Conservation (phyloP, 2,329 filamentous ascomycete species). For the Hypoxylon rubiginosum region DNA sequence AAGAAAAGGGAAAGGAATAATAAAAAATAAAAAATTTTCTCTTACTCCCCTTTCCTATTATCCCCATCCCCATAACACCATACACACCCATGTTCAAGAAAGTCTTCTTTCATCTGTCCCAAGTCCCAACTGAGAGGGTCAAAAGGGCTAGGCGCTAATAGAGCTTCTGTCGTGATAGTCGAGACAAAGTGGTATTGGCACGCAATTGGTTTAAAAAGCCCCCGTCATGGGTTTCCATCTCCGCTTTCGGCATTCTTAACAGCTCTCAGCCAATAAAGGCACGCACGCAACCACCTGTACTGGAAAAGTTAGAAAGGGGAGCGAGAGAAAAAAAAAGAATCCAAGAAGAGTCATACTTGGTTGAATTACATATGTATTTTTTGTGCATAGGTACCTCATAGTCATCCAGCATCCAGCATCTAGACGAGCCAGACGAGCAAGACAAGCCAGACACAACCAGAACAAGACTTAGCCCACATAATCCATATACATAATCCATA, state of each 20-base stretch:
- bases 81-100: slow-evolving; percentile 7
- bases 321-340: slow-evolving; percentile 14
- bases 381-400: slow-evolving; percentile 18
- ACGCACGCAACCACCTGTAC: slow-evolving; percentile 36
- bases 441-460: no score
- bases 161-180: slow-evolving; percentile 41
- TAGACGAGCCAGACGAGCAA: no score
- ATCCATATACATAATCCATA: no score
- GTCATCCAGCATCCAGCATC: no score
- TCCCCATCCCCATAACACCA: slow-evolving; percentile 1
- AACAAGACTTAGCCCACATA: neutral
- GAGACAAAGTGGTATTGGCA: slow-evolving; percentile 43
- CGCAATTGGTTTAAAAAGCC: slow-evolving; percentile 43
- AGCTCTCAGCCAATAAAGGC: slow-evolving; percentile 34
- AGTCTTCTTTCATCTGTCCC: slow-evolving; percentile 36
- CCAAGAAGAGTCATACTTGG: slow-evolving; percentile 41
- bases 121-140: slow-evolving; percentile 35
- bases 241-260: slow-evolving; percentile 48
- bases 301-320: slow-evolving; percentile 39
- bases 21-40: slow-evolving; percentile 36
- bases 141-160: slow-evolving; percentile 41
- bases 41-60: neutral
- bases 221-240: slow-evolving; percentile 43
- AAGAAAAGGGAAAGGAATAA: slow-evolving; percentile 7
- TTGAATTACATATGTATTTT: no score